Percentiles rank a stretch among this genome's conserved stretches.
These are phyloP conservation scores for Amanita rubescens DNA, from an alignment of 768 basidiomycete genomes.

Conservation along the genomic window DNA sequence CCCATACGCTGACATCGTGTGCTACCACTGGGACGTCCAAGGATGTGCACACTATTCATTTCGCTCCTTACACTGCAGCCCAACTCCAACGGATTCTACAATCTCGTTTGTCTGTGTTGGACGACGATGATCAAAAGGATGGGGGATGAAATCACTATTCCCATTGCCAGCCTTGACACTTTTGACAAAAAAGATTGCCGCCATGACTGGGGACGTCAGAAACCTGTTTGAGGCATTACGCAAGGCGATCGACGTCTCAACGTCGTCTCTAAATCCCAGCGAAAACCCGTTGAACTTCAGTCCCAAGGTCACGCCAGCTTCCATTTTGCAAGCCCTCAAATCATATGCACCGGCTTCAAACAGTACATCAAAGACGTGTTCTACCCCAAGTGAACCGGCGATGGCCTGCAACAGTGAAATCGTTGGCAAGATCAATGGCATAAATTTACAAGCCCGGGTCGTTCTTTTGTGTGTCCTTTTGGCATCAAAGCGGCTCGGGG, in stretches of 20 bases:
- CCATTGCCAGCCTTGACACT: constrained; percentile 58
- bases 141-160: constrained; percentile 47
- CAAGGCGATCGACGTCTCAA: constrained; percentile 67
- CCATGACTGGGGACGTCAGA: constrained; percentile 78
- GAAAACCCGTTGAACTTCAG: constrained; percentile 30
- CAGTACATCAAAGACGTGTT: constrained; percentile 17
- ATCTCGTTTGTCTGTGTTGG: constrained; percentile 51
- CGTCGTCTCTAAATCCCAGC: constrained; percentile 21
- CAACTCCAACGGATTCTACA: constrained; percentile 67
- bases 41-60: constrained; percentile 62
- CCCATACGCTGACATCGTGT: constrained; percentile 71
- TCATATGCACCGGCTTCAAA: constrained; percentile 46
- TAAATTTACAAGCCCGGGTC: constrained; percentile 70
- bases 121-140: constrained; percentile 24
- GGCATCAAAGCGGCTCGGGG: constrained; percentile 54
- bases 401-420: constrained; percentile 47
- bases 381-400: constrained; percentile 13
- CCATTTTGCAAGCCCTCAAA: constrained; percentile 71
- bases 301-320: constrained; percentile 51
- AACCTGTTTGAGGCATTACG: constrained; percentile 75
- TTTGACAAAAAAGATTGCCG: constrained; percentile 73
- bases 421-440: constrained; percentile 53
- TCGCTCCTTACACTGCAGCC: constrained; percentile 67
- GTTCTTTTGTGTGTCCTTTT: constrained; percentile 59
- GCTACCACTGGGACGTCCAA: constrained; percentile 29